Conservation (phyloP, 2,329 filamentous ascomycete genomes). For the Pezicula rhizophila region DNA sequence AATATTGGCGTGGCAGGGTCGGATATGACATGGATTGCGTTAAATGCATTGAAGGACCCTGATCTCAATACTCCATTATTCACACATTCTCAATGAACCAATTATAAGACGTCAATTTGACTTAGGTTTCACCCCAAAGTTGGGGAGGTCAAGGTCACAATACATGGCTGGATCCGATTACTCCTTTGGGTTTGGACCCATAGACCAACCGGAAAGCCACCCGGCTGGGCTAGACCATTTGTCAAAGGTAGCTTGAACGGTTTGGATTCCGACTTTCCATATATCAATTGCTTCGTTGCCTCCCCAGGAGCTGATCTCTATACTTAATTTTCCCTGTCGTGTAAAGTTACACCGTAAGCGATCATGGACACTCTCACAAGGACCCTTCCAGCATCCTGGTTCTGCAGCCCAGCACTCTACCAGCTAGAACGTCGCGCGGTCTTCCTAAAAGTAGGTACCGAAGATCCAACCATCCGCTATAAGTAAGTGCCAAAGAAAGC, state of each 20-base stretch:
- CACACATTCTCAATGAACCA: too few species aligned
- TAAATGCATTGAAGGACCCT: too few species aligned
- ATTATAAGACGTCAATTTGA: too few species aligned
- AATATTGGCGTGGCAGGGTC: too few species aligned
- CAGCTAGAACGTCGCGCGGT: slow-evolving; percentile 43
- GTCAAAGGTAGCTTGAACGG: neutral
- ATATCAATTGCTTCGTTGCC: neutral
- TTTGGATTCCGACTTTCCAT: neutral
- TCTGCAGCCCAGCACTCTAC: slow-evolving; percentile 41
- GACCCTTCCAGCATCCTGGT: slow-evolving; percentile 48
- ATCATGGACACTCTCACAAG: slow-evolving; percentile 22
- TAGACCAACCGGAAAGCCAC: neutral
- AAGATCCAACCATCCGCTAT: slow-evolving; percentile 1
- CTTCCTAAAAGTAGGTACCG: slow-evolving; percentile 35
- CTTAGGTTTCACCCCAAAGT: too few species aligned
- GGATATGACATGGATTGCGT: too few species aligned
- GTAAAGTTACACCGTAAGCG: neutral
- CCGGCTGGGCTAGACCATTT: neutral
- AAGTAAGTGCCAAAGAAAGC: neutral
- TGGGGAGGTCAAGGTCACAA: too few species aligned
- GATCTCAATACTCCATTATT: too few species aligned
- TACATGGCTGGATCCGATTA: neutral
- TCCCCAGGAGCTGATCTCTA: neutral
- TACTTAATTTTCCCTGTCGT: neutral
- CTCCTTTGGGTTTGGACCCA: neutral